Evolutionary conservation across 176 grass and related monocot species (phyloP).

Genomic region (Oryza meyeriana): DNA sequence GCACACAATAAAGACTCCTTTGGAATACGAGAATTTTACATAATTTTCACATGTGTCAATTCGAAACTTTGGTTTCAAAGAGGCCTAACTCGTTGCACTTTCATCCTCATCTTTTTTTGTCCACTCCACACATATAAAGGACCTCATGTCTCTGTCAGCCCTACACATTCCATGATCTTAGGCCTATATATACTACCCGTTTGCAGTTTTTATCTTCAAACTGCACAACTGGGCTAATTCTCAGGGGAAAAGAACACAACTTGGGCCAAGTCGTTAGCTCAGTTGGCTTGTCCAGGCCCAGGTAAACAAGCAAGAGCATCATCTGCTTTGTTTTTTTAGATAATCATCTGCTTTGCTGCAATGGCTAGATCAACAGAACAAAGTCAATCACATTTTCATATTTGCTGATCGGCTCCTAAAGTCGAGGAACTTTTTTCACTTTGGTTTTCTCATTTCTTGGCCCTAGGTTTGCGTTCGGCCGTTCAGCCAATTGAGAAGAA

Average conservation of each 20-base stretch:
- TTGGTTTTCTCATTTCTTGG: not conserved
- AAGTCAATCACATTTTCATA: not conserved
- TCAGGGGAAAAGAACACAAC: not conserved
- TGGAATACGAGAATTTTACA: too few relatives aligned
- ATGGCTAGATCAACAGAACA: not conserved
- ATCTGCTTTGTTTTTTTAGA: too few relatives aligned
- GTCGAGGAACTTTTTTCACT: not conserved
- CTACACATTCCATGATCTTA: not conserved
- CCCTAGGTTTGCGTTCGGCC: not conserved
- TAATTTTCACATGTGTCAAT: too few relatives aligned
- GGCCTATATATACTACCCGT: not conserved
- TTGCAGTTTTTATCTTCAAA: not conserved
- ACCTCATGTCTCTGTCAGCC: not conserved
- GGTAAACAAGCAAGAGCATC: not conserved
- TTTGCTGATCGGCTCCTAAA: not conserved
- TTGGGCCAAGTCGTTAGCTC: not conserved
- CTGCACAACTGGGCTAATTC: not conserved
- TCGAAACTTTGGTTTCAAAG: not conserved
- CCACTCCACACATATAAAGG: too few relatives aligned
- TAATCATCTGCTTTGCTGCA: not conserved
- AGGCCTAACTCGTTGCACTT: not conserved
- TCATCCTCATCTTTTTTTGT: not conserved
- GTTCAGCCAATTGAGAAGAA: not conserved
- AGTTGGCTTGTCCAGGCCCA: not conserved
- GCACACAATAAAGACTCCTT: too few relatives aligned